Evolutionary conservation across 345 rosid genomes (phyloP), one percentile per base, ranked within the genome.

Genomic region (Camelina laxa): DNA sequence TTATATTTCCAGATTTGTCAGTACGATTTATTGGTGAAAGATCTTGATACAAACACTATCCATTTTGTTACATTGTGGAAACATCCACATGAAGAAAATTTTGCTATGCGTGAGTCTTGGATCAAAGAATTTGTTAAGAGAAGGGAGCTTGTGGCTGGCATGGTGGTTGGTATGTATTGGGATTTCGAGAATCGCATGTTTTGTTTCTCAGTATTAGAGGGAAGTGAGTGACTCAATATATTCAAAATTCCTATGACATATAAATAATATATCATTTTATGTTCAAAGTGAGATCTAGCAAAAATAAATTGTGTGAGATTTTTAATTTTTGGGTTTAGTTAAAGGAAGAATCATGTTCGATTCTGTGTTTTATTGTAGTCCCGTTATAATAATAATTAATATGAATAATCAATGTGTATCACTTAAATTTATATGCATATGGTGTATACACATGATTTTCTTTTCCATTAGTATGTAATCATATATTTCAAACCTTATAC

Each of bases 151-250:
- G 63, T 16, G 20, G 10, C 8, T 42, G 79, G 69, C 38, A 75
- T 75, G 75, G 57, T 69, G 9, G 47, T 69, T 75, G 57, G 58
- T 33, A 30, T 75, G 41, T 69, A 61, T 53, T 75, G 79, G 70
- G 49, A 35, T 75, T 33, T 44, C 0, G 7, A 33, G 6, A 36
- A 0, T 60, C 5, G 1, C 11, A 20, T 51, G 24, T 57, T 60
- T 21, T 75, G 58, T 61, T 75, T 69, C 31, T 61, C 48, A 10
- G 70, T 75, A 24, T 44, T 75, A 14, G 48, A 61, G n/a, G 21
- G 63, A 51, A 15, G 15, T 4, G 15, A 60, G 27, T 59, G 68
- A 63, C 15, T 63, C 31, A 20, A 9, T 67, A 14, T 10, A 27
- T 42, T 42, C 14, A 56, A 42, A 27, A 27, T 42, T 56, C 15